Conservation (phyloP, 1,139 yeast genomes). For the Kodamaea plutei region DNA sequence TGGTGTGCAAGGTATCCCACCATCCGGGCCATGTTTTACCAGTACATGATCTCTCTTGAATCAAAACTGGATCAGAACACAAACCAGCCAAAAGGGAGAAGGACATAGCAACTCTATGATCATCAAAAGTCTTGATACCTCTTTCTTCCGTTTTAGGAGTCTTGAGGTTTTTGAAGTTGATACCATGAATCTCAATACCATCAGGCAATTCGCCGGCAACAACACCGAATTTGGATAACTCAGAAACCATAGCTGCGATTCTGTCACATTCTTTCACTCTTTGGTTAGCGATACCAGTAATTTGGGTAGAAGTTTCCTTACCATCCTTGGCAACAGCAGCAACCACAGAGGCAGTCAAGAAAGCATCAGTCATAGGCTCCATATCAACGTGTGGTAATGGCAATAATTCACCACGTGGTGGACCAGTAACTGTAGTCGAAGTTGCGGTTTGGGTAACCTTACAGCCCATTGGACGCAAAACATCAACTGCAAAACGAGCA, state of each 20-base stretch:
- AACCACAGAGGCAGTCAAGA: conserved; percentile 91
- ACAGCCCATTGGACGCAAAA: conserved; percentile 94
- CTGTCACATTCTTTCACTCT: conserved; percentile 97
- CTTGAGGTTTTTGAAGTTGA: conserved; percentile 42
- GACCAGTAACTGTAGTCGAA: conserved; percentile 91
- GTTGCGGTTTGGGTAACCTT: conserved; percentile 73
- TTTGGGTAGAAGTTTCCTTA: conserved; percentile 54
- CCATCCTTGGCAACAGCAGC: conserved; percentile 76
- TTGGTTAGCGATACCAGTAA: conserved; percentile 96
- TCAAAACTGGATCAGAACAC: conserved; percentile 54
- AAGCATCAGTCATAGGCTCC: conserved; percentile 99
- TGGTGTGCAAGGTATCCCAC: conserved; percentile 89
- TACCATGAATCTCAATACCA: conserved; percentile 84
- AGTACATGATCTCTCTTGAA: conserved; percentile 86
- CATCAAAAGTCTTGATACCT: conserved; percentile 82
- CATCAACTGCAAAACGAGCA: conserved; percentile 93
- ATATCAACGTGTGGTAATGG: conserved; percentile 80
- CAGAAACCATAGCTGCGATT: conserved; percentile 89
- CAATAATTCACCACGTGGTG: conserved; percentile 61
- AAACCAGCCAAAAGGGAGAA: conserved; percentile 77
- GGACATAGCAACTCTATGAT: conserved; percentile 98
- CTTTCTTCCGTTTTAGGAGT: conserved; percentile 40
- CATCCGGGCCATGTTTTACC: conserved; percentile 99
- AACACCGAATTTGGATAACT: conserved; percentile 89
- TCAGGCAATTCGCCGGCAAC: conserved; percentile 79